phyloP scores from a whole-genome alignment of 2,329 filamentous ascomycete genomes.

The Microdochium paspali region DNA sequence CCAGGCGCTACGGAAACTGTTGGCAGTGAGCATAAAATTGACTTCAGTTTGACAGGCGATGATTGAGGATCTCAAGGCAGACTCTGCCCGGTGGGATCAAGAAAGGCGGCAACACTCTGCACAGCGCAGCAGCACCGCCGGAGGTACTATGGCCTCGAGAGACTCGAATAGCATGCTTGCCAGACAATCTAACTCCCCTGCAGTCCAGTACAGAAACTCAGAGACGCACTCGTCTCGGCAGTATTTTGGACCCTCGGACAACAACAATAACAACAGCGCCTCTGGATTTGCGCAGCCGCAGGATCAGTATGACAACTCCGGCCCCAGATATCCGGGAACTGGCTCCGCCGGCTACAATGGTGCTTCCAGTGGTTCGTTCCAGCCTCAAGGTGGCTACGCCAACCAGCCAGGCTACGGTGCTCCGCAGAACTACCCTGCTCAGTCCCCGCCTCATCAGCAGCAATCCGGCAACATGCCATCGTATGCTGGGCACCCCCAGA shows the following conservation, averaged over 20 bases:
- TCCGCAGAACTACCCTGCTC: constrained; percentile 6
- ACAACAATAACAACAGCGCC: no score
- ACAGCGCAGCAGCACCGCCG: constrained; percentile 37
- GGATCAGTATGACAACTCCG: constrained; percentile 30
- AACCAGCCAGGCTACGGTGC: constrained; percentile 13
- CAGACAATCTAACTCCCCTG: constrained; percentile 50
- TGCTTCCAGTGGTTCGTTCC: constrained; percentile 25
- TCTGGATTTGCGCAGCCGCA: constrained; percentile 21
- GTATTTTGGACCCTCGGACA: constrained; percentile 36
- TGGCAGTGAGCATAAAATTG: neutral
- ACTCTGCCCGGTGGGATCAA: constrained; percentile 52
- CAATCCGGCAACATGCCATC: constrained; percentile 12
- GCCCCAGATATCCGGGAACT: constrained; percentile 40
- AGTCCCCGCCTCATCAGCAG: constrained; percentile 15
- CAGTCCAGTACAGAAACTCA: constrained; percentile 49
- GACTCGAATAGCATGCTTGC: constrained; percentile 34
- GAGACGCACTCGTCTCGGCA: constrained; percentile 37
- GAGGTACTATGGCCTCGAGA: constrained; percentile 50
- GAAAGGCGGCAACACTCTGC: constrained; percentile 47
- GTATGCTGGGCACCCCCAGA: neutral
- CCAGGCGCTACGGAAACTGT: neutral
- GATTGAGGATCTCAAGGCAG: constrained; percentile 54
- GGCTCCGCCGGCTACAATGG: constrained; percentile 39
- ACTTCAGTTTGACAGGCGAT: constrained; percentile 37
- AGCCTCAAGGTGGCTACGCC: constrained; percentile 17